Evolutionary conservation across 1,284 basidiomycete species (phyloP), one percentile per base, ranked within the genome.

Genomic region (Apiotrichum sp.): DNA sequence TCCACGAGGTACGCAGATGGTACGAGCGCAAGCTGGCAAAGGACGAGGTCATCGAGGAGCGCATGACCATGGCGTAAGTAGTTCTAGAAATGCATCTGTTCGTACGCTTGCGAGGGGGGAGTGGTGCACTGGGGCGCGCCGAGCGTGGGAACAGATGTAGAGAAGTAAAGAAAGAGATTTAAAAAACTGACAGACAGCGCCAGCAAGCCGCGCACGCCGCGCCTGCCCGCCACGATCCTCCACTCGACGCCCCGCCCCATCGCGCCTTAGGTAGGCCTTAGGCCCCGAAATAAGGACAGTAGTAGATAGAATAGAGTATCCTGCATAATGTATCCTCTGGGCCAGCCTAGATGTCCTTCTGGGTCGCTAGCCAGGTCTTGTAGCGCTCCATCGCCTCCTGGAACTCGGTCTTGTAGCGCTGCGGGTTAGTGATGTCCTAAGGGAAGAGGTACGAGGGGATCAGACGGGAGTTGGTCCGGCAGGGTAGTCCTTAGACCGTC

Each of bases 1-100:
- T 89, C 62, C 93, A 98, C 72, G 92, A 98, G 77, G 82, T 77
- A 33, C 78, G 95, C 67, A 78, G 93, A 67, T 77, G 81, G 60
- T 93, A 84, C 68, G 93, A 98, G 75, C 76, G 86, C 22, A 76
- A 77, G 62, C 62, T 79, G 9, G 62, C 60, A 3, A 64, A 68
- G 50, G 62, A 62, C 55, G 71, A 74, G 59, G 22, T 48, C 8
- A 9, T 48, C 36, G 47, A 48, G 22, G 47, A 48, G 35, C 47
- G 47, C 35, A 38, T 38, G 35, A 16, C 33, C 35, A 48, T 48
- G 47, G 47, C 47, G 14, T 47, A 47, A 31, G 22, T 22, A 22
- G 22, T 22, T 22, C 22, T 22, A 22, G 22, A 45, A 13, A 8
- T 38, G 36, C 9, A 38, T 8, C 36, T 13, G 36, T 22, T 22